Percentiles rank a stretch among this genome's conserved stretches.
These are phyloP conservation scores for Limonomyces culmigenus DNA, from an alignment of 1,284 basidiomycete species.

Conservation along the genomic window DNA sequence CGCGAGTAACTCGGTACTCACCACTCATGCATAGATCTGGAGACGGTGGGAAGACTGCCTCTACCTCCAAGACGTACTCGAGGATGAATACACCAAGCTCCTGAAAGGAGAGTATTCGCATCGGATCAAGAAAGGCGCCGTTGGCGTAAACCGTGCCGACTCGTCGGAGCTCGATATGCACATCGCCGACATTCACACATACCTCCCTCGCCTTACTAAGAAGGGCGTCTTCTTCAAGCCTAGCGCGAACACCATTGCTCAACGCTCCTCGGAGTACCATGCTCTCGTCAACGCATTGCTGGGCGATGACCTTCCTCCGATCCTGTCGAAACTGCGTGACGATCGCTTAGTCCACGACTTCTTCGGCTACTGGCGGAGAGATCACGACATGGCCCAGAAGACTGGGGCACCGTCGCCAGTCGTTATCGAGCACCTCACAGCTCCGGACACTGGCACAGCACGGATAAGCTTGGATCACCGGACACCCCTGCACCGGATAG, in stretches of 20 bases:
- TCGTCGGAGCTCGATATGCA: slow-evolving; percentile 64
- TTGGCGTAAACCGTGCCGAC: slow-evolving; percentile 56
- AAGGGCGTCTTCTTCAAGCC: slow-evolving; percentile 56
- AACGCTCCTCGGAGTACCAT: slow-evolving; percentile 39
- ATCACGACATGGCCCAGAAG: slow-evolving; percentile 40
- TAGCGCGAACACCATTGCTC: slow-evolving; percentile 46
- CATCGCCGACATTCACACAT: slow-evolving; percentile 42
- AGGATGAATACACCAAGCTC: slow-evolving; percentile 40
- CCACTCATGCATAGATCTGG: slow-evolving; percentile 21
- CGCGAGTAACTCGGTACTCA: not conserved
- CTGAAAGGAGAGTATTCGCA: slow-evolving; percentile 54
- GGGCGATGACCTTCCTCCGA: slow-evolving; percentile 37
- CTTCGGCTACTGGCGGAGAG: slow-evolving; percentile 59
- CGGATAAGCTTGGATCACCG: too few relatives aligned
- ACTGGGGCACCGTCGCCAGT: slow-evolving; percentile 7
- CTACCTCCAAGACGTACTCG: slow-evolving; percentile 51
- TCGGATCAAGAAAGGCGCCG: slow-evolving; percentile 23
- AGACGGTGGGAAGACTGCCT: slow-evolving; percentile 68
- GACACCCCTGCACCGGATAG: too few relatives aligned
- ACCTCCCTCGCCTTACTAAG: slow-evolving; percentile 49
- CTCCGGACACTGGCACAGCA: too few relatives aligned
- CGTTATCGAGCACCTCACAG: too few relatives aligned
- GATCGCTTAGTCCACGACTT: slow-evolving; percentile 47
- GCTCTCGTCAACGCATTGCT: slow-evolving; percentile 42
- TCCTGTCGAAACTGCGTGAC: slow-evolving; percentile 47